Evolutionary conservation across 495 filamentous ascomycete genomes (phyloP).

Genomic region (Staphylotrichum tortipilum): DNA sequence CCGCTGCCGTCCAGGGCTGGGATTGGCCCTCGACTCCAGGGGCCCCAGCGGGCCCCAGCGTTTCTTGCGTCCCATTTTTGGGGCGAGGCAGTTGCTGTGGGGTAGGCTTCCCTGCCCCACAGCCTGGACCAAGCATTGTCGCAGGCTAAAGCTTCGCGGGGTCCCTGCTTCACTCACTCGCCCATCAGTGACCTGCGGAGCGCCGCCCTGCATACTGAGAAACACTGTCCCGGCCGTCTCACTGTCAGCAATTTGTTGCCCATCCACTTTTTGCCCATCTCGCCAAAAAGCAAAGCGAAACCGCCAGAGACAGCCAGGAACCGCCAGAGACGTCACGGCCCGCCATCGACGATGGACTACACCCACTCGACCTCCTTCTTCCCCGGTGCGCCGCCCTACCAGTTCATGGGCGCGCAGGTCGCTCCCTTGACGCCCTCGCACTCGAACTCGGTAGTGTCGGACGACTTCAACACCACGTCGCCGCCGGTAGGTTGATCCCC

Average conservation of each 20-base stretch:
- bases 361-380: constrained; percentile 34
- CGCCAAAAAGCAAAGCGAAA: too few relatives aligned
- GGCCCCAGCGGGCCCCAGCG: not conserved
- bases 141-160: not conserved
- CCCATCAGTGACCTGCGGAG: too few relatives aligned
- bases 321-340: not conserved
- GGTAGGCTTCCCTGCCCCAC: not conserved
- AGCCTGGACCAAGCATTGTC: not conserved
- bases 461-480: constrained; percentile 46
- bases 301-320: not conserved
- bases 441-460: constrained; percentile 43
- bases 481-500: constrained; percentile 42
- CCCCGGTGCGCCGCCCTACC: constrained; percentile 43
- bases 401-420: constrained; percentile 40
- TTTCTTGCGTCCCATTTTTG: not conserved
- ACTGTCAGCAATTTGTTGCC: too few relatives aligned
- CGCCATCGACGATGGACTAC: constrained; percentile 34
- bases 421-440: constrained; percentile 45
- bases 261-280: too few relatives aligned
- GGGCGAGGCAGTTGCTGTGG: constrained; percentile 1
- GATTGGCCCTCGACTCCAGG: too few relatives aligned
- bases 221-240: too few relatives aligned
- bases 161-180: not conserved
- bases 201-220: too few relatives aligned
- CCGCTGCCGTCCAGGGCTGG: too few relatives aligned